A percentile compares a stretch with the other conserved stretches of the same genome.
phyloP scores from a whole-genome alignment of 345 rosid species.

The Lenwebbia sp. region DNA sequence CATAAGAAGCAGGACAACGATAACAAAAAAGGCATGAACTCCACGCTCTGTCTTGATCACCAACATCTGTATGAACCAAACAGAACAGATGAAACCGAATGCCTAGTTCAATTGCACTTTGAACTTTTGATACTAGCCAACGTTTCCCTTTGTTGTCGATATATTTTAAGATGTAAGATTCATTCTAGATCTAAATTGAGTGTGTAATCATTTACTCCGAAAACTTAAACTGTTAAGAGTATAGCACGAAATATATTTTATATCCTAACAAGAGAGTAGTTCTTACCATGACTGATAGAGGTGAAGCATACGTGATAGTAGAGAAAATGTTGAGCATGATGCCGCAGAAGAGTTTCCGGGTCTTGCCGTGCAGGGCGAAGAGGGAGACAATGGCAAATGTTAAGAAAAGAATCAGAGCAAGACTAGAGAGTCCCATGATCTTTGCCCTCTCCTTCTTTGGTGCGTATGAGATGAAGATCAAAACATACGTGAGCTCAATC shows the following conservation, averaged over 20 bases:
- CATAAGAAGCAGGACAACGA: constrained; percentile 23
- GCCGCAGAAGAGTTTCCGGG: constrained; percentile 27
- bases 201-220: not conserved
- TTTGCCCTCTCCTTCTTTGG: not conserved
- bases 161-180: not conserved
- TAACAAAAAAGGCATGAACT: constrained; percentile 33
- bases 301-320: constrained; percentile 27
- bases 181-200: not conserved
- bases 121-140: not conserved
- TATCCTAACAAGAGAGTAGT: not conserved
- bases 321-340: constrained; percentile 16
- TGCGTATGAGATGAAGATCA: not conserved
- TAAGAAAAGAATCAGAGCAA: not conserved
- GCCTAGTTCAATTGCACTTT: not conserved
- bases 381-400: constrained; percentile 16
- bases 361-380: constrained; percentile 9
- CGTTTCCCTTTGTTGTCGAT: not conserved
- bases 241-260: not conserved
- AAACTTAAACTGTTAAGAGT: not conserved
- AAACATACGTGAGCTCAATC: not conserved
- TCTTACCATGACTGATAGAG: constrained; percentile 29
- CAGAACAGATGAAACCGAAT: not conserved
- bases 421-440: not conserved
- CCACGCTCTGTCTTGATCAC: constrained; percentile 38
- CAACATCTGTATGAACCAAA: constrained; percentile 10